These are phyloP conservation scores for Funneliformis geosporum DNA, from an alignment of 192 early-diverging fungal genomes.

Conservation along the genomic window DNA sequence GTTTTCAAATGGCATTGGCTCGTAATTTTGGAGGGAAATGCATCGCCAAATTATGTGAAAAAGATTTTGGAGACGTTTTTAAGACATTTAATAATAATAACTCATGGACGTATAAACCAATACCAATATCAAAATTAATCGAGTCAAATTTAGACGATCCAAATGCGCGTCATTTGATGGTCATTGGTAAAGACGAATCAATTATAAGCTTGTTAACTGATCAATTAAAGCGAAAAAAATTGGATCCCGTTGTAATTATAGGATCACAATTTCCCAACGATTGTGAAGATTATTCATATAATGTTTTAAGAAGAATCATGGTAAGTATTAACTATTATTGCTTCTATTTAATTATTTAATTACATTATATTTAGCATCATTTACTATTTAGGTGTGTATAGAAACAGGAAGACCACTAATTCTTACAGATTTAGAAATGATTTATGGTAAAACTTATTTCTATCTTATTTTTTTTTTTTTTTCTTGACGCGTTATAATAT, in stretches of 20 bases:
- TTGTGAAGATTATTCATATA: slow-evolving; percentile 20
- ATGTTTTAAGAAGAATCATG: slow-evolving; percentile 26
- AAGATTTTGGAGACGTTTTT: not conserved
- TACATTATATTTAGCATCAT: not conserved
- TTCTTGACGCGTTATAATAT: not conserved
- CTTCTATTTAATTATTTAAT: not conserved
- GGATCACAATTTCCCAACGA: slow-evolving; percentile 31
- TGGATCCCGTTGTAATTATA: slow-evolving; percentile 21
- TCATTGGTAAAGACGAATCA: slow-evolving; percentile 22
- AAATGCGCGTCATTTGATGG: slow-evolving; percentile 20
- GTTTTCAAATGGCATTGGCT: not conserved
- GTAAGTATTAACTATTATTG: not conserved
- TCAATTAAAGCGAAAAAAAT: not conserved
- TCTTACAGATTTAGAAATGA: slow-evolving; percentile 18
- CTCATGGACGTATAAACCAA: not conserved
- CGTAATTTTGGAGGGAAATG: slow-evolving; percentile 30
- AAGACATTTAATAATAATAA: not conserved
- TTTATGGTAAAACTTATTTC: slow-evolving; percentile 19
- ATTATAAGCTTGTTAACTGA: slow-evolving; percentile 1
- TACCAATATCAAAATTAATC: slow-evolving; percentile 12
- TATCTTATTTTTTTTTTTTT: not conserved
- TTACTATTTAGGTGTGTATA: slow-evolving; percentile 27
- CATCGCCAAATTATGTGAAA: not conserved
- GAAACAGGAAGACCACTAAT: slow-evolving; percentile 30
- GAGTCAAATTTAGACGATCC: slow-evolving; percentile 13